Conservation (phyloP, 2,329 filamentous ascomycete genomes). For the Uncinocarpus reesii region DNA sequence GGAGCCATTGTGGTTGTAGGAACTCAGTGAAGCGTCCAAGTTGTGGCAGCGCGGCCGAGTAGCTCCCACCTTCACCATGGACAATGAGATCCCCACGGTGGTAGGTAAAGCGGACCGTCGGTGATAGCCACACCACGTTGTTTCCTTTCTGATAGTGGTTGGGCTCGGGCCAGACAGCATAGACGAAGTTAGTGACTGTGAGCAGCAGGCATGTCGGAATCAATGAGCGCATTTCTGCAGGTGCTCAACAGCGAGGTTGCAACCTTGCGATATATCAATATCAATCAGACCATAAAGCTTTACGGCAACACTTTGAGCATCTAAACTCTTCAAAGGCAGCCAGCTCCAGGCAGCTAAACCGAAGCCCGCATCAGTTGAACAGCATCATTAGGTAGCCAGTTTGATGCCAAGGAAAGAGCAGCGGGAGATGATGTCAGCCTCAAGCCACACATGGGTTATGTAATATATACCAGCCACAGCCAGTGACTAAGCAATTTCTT, state of each 20-base stretch:
- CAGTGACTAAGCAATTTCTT: no score
- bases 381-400: no score
- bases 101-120: conserved; percentile 14
- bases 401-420: no score
- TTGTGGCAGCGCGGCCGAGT: neutral
- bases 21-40: neutral
- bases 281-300: no score
- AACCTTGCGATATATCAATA: no score
- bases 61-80: conserved; percentile 1
- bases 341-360: no score
- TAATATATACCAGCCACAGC: no score
- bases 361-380: no score
- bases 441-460: no score
- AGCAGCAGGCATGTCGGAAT: conserved; percentile 1
- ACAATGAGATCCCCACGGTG: neutral
- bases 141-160: conserved; percentile 15
- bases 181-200: neutral
- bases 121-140: conserved; percentile 14
- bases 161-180: conserved; percentile 16
- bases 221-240: neutral
- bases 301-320: no score
- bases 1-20: neutral
- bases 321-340: no score
- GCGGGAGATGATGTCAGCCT: no score
- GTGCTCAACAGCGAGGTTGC: neutral